Conservation (phyloP, 2,329 filamentous ascomycete genomes). For the Lasiodiplodia theobromae region DNA sequence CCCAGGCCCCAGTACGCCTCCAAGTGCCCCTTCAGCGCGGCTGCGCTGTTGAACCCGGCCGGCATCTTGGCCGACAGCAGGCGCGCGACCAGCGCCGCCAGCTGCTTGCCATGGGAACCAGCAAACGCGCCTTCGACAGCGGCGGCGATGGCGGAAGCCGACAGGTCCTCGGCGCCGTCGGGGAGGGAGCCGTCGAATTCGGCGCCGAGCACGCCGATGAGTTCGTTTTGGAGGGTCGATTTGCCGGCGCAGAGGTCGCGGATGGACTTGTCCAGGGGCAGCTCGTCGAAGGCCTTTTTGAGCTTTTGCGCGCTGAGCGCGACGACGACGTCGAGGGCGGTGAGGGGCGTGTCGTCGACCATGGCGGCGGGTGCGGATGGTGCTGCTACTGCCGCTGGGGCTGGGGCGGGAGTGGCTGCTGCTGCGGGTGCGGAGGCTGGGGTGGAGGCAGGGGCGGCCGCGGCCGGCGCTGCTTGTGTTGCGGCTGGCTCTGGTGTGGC, state of each 20-base stretch:
- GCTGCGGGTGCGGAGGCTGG: not conserved
- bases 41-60: conserved; percentile 10
- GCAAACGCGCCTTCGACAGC: conserved; percentile 10
- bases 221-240: conserved; percentile 30
- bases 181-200: conserved; percentile 22
- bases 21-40: conserved; percentile 6
- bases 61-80: conserved; percentile 6
- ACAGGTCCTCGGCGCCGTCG: conserved; percentile 18
- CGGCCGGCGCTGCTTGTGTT: too few relatives aligned
- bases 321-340: conserved; percentile 3
- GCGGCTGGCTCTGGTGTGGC: not conserved
- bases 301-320: conserved; percentile 2
- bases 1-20: conserved; percentile 27
- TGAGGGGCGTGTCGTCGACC: conserved; percentile 9
- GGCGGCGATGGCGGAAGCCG: not conserved
- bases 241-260: conserved; percentile 29
- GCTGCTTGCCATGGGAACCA: conserved; percentile 9
- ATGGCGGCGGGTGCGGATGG: not conserved
- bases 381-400: not conserved
- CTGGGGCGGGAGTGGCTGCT: not conserved
- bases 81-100: conserved; percentile 4
- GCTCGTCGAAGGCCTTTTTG: conserved; percentile 23
- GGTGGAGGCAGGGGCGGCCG: not conserved
- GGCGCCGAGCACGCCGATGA: conserved; percentile 21
- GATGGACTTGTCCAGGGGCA: conserved; percentile 23